Percentiles rank a stretch among this genome's conserved stretches.
phyloP scores from a whole-genome alignment of 1,284 basidiomycete species.

The Marasmius oreades region DNA sequence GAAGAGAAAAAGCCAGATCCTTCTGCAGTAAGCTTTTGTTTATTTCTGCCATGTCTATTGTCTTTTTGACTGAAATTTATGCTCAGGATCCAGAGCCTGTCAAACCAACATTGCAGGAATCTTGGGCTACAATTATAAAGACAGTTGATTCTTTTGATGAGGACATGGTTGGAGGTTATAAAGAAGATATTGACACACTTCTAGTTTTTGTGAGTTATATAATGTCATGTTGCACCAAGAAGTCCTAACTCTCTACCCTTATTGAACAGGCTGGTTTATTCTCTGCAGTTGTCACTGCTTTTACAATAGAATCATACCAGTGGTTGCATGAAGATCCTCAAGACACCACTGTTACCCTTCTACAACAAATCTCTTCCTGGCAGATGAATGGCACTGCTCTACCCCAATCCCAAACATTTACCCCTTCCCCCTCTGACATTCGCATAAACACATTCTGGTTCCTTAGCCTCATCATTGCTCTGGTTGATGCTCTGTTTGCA shows the following conservation, averaged over 20 bases:
- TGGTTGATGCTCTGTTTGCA: conserved; percentile 2
- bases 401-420: background rate
- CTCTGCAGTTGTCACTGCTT: conserved; percentile 5
- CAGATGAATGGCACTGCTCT: background rate
- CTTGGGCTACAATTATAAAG: background rate
- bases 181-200: conserved; percentile 2
- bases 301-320: conserved; percentile 6
- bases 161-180: background rate
- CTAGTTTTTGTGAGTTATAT: background rate
- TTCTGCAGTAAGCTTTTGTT: too few relatives aligned
- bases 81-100: too few relatives aligned
- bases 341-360: background rate
- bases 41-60: too few relatives aligned
- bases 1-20: too few relatives aligned
- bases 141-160: background rate
- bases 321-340: conserved; percentile 3
- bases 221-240: background rate
- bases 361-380: conserved; percentile 1
- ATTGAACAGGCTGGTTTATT: background rate
- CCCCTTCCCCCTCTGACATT: background rate
- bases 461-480: conserved; percentile 9
- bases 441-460: conserved; percentile 5
- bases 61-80: too few relatives aligned
- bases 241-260: background rate
- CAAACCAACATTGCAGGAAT: background rate